phyloP scores from a whole-genome alignment of 352 stramenopile species.

The Phytophthora brassicae region DNA sequence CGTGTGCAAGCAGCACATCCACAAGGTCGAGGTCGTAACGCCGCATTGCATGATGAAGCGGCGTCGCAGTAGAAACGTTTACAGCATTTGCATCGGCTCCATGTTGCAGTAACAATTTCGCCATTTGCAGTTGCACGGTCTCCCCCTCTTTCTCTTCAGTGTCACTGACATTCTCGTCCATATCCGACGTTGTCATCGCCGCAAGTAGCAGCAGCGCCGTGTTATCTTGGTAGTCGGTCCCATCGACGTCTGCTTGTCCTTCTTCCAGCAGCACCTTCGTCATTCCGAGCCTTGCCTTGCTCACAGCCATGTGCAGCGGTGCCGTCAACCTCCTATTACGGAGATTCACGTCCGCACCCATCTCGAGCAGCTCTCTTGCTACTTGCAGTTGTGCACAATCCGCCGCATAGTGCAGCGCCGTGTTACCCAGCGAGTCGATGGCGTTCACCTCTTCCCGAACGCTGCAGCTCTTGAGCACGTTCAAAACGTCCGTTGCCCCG shows the following conservation, averaged over 20 bases:
- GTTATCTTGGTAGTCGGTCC: conserved; percentile 30
- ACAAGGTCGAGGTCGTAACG: conserved; percentile 34
- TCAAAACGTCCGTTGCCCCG: conserved; percentile 12
- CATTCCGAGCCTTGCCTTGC: conserved; percentile 27
- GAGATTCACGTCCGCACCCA: conserved; percentile 30
- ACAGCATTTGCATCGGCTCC: conserved; percentile 32
- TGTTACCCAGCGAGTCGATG: conserved; percentile 31
- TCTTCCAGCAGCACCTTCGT: conserved; percentile 28
- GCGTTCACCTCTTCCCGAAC: conserved; percentile 29
- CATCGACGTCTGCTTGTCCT: conserved; percentile 30
- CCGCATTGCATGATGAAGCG: conserved; percentile 37
- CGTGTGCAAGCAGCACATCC: conserved; percentile 31
- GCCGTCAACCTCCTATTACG: conserved; percentile 17
- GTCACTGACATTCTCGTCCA: conserved; percentile 31
- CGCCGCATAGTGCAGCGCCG: conserved; percentile 37
- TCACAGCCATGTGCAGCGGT: conserved; percentile 32
- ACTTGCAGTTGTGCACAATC: conserved; percentile 23
- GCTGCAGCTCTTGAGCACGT: conserved; percentile 19
- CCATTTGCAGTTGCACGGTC: conserved; percentile 26
- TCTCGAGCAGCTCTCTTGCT: conserved; percentile 12
- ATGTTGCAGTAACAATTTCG: conserved; percentile 27
- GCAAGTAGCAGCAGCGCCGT: conserved; percentile 29
- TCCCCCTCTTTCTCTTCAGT: conserved; percentile 24
- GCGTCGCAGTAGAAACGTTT: conserved; percentile 20
- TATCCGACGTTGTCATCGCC: conserved; percentile 28